These are phyloP conservation scores for Polyplosphaeria fusca DNA, from an alignment of 495 filamentous ascomycete genomes.

Conservation along the genomic window DNA sequence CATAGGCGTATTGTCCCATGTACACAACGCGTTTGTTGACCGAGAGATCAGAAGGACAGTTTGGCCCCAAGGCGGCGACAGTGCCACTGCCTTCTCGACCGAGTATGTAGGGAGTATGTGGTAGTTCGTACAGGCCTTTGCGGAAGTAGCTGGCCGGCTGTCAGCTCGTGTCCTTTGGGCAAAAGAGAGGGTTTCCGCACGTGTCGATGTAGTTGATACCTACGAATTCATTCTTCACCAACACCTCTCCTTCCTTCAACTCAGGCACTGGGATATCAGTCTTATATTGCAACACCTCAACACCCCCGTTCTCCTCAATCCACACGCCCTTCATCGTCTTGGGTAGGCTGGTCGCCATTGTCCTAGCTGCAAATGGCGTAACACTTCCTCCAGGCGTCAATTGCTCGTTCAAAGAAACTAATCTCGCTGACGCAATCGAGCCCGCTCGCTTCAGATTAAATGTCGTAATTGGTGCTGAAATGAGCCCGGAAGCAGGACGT, in stretches of 20 bases:
- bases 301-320: constrained; percentile 72
- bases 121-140: constrained; percentile 73
- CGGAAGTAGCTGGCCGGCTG: constrained; percentile 71
- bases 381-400: too few relatives aligned
- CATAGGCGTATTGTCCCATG: constrained; percentile 62
- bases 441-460: too few relatives aligned
- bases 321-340: constrained; percentile 73
- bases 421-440: too few relatives aligned
- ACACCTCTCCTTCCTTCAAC: constrained; percentile 65
- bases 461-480: too few relatives aligned
- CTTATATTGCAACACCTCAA: constrained; percentile 72
- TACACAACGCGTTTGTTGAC: constrained; percentile 37
- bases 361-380: too few relatives aligned
- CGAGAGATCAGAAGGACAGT: constrained; percentile 23
- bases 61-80: constrained; percentile 53
- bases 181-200: constrained; percentile 27
- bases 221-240: constrained; percentile 81
- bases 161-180: neutral
- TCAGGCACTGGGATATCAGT: constrained; percentile 73
- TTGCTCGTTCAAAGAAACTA: too few relatives aligned
- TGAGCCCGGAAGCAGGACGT: too few relatives aligned
- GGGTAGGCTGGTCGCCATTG: constrained; percentile 42
- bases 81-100: constrained; percentile 78
- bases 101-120: constrained; percentile 69
- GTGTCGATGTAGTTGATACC: constrained; percentile 90